Conservation (phyloP, 768 basidiomycete species). For the Serendipita sp. region DNA sequence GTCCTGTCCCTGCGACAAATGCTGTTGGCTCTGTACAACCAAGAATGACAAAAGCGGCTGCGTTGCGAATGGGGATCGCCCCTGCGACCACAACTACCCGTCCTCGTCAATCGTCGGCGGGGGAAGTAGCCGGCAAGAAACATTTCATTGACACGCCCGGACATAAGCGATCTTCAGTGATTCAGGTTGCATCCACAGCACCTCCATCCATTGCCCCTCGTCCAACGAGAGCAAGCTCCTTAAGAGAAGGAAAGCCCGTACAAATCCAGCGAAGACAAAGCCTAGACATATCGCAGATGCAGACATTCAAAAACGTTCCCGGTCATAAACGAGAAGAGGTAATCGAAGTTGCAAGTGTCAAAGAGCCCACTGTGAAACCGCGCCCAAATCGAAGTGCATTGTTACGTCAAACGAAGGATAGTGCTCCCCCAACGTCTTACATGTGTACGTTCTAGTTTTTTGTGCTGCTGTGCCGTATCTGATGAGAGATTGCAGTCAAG, state of each 20-base stretch:
- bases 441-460: background rate
- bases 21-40: conserved; percentile 13
- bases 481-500: background rate
- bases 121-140: background rate
- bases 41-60: conserved; percentile 11
- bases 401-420: conserved; percentile 24
- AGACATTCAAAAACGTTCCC: conserved; percentile 62
- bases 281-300: conserved; percentile 18
- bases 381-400: conserved; percentile 63
- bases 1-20: conserved; percentile 45
- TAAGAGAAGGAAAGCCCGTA: conserved; percentile 44
- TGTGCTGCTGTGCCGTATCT: background rate
- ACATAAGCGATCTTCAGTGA: conserved; percentile 12
- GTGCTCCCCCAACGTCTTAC: conserved; percentile 7
- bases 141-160: conserved; percentile 12
- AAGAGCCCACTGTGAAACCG: conserved; percentile 52
- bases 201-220: conserved; percentile 62
- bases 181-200: conserved; percentile 13
- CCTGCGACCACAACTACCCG: background rate
- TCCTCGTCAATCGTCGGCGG: background rate
- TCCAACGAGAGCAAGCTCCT: conserved; percentile 53
- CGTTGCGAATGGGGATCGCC: conserved; percentile 11
- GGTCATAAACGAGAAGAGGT: conserved; percentile 60
- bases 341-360: conserved; percentile 58
- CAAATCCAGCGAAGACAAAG: conserved; percentile 42